Base-by-base conservation (phyloP, 257 asterid species). In the Hygrophila difformis region DNA sequence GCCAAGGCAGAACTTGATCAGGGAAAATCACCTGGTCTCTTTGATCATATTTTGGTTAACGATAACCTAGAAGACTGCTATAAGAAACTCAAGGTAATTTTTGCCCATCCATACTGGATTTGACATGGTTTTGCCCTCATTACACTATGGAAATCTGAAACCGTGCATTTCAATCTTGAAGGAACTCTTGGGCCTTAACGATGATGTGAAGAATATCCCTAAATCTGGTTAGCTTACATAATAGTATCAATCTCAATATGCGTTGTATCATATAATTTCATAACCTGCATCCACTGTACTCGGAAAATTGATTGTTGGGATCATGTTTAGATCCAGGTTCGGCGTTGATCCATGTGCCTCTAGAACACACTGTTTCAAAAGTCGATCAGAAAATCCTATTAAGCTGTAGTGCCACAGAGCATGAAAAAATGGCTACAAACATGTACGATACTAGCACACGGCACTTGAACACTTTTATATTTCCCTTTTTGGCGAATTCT, bases 1-100 rank as follows among this genome's bases (percentile, higher is more conserved):
- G 97, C 95, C 4, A 65, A 47, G 73, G 60, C 57, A 1, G 97
- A 88, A 59, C 88, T 81, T 34, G 93, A 88, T 18, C 93, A 81
- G 67, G 79, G 79, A 34, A 63, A 56, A 5, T 72, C 92, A 12
- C 55, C 93, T 0, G 95, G 94, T 16, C 84, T 88, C 23, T 88
- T 88, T 41, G 93, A 79, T 73, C 87, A 88, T 58, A 54, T 75
- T 39, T 70, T 88, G 77, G 77, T 79, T 22, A 88, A 88, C 44
- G 81, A 88, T 57, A 72, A 84, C 58, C 78, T 88, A 3, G 83
- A 79, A 31, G 29, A 52, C 42, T 88, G 95, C 71, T 88, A 84
- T 34, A 59, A 62, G 47, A 62, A 68, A 35, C 93, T 88, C 29
- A 88, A 88, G 94, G 97, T 79, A 48, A 70, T 42, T 51, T 16